Conservation (phyloP, 805 yeast species). For the Hanseniaspora clermontiae region DNA sequence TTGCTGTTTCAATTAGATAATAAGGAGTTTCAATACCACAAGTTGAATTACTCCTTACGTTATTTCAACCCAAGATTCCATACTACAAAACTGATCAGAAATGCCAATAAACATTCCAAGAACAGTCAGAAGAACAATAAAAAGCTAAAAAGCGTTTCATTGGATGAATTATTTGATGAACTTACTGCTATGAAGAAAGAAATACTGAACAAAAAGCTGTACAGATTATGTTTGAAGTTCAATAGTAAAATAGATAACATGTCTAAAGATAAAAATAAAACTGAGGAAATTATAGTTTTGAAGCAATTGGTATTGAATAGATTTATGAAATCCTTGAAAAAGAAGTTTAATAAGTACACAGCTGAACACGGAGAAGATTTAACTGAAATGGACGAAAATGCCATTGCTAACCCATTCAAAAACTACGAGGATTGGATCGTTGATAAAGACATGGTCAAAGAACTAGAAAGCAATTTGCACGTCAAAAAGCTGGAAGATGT, state of each 20-base stretch:
- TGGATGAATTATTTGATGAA: constrained; percentile 16
- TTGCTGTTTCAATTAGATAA: constrained; percentile 26
- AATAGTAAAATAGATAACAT: constrained; percentile 5
- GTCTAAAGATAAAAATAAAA: neutral
- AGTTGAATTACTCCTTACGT: constrained; percentile 22
- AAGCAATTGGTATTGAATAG: constrained; percentile 6
- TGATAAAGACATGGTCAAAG: neutral
- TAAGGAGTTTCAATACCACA: constrained; percentile 26
- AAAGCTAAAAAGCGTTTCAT: constrained; percentile 15
- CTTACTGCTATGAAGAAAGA: constrained; percentile 18
- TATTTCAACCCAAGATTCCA: constrained; percentile 25
- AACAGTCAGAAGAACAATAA: constrained; percentile 22
- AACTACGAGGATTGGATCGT: constrained; percentile 8
- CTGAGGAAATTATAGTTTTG: neutral
- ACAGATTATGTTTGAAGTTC: constrained; percentile 13
- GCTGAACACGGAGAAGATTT: constrained; percentile 8
- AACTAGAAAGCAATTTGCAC: constrained; percentile 24
- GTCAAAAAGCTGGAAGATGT: constrained; percentile 29
- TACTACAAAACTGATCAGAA: constrained; percentile 18
- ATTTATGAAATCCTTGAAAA: constrained; percentile 2
- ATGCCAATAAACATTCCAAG: constrained; percentile 21
- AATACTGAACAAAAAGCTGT: constrained; percentile 24
- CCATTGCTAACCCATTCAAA: constrained; percentile 8
- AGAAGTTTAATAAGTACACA: constrained; percentile 6
- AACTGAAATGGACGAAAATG: constrained; percentile 12